Conservation (phyloP, 441 rosid species). For the Cnidoscolus chayamansa region DNA sequence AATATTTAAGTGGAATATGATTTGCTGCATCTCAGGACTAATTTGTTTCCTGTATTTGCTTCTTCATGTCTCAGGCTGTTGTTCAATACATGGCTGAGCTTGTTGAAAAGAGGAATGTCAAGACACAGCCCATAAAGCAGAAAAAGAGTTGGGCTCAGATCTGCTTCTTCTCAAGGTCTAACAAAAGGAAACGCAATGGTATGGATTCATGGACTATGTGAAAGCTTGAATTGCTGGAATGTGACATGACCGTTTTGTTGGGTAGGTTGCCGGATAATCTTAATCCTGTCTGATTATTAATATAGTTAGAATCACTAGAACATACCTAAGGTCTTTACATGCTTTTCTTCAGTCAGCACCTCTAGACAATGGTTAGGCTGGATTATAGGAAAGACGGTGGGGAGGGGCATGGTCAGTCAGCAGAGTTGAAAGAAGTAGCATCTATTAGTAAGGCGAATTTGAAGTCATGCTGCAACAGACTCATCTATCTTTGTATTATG, state of each 20-base stretch:
- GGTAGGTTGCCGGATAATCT: conserved; percentile 24
- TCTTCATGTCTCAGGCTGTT: conserved; percentile 48
- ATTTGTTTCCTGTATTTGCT: neutral
- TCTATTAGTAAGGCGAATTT: neutral
- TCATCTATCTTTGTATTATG: conserved; percentile 12
- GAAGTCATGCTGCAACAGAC: neutral
- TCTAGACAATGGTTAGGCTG: conserved; percentile 5
- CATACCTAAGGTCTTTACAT: no score
- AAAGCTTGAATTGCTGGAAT: conserved; percentile 39
- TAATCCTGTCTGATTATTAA: neutral
- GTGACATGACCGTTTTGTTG: conserved; percentile 18
- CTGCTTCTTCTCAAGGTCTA: conserved; percentile 75
- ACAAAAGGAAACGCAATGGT: conserved; percentile 62
- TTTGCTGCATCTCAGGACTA: conserved; percentile 8
- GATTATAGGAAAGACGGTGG: neutral
- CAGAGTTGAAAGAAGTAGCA: neutral
- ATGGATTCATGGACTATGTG: conserved; percentile 40
- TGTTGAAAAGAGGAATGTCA: conserved; percentile 53
- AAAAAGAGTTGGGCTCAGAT: conserved; percentile 78
- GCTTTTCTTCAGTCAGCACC: no score
- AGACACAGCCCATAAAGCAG: conserved; percentile 52
- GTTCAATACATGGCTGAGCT: conserved; percentile 80
- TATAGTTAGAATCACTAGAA: neutral
- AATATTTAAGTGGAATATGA: conserved; percentile 2
- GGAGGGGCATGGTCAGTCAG: neutral